Base-by-base conservation (phyloP, 2,329 filamentous ascomycete genomes). In the Talaromyces sp. region DNA sequence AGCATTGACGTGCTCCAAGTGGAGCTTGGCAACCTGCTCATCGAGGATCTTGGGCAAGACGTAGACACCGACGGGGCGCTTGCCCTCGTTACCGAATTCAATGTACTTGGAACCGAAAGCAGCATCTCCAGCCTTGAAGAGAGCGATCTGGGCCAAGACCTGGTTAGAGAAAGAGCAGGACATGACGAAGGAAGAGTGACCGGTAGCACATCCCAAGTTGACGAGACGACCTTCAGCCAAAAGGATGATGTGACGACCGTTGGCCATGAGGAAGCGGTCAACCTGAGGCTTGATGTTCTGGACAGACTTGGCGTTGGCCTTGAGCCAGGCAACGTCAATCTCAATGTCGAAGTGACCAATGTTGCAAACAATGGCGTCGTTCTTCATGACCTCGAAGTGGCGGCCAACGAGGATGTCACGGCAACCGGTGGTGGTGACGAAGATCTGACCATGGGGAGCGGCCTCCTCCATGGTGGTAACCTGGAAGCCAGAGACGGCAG, bases 81-180 rank as follows among this genome's bases (percentile, higher is more conserved):
- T 93, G 82, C 91, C 92, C 70, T 87, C 88, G 86, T 93, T 92
- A 84, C 91, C 92, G 80, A 97, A 99, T 84, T 97, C 95, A 75
- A 93, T 84, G 85, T 97, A 96, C 88, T 97, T 97, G 84, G 91
- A 85, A 82, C 90, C 88, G 81, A 96, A 99, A 66, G 85, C 90
- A 79, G 87, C 87, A 79, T 98, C 93, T 75, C 90, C 86, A 76
- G 89, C 90, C 90, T 98, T 98, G 91, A 83, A 99, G 77, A 99
- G 86, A 86, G 96, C 90, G 85, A 99, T 98, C 87, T 99, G 95
- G 73, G 95, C 95, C 80, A 99, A 92, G 75, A 98, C 95, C 88
- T 99, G 95, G 90, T 99, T 99, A 88, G 93, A 96, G 90, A 99
- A 99, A 70, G 94, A 98, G 90, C 95, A 99, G 75, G 93, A 97